These are phyloP conservation scores for Vitis amurensis DNA, from an alignment of 164 flowering plant species.

Conservation along the genomic window DNA sequence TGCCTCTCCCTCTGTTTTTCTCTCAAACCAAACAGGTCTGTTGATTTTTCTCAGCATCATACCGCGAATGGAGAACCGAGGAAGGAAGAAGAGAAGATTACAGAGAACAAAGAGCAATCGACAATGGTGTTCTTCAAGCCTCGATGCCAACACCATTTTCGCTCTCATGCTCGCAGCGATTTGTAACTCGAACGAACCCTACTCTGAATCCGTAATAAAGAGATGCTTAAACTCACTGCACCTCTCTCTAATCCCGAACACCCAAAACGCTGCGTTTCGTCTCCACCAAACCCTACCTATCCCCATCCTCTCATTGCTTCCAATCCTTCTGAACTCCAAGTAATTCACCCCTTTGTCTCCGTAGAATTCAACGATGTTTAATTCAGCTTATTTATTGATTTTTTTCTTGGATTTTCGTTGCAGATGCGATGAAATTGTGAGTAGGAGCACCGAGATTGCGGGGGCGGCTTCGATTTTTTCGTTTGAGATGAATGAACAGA, in stretches of 20 bases:
- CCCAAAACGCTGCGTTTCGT: neutral
- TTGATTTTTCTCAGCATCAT: too few relatives aligned
- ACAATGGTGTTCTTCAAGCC: too few relatives aligned
- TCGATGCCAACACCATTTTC: slow-evolving; percentile 17
- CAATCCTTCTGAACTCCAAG: slow-evolving; percentile 42
- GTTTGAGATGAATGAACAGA: slow-evolving; percentile 41
- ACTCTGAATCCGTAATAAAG: slow-evolving; percentile 21
- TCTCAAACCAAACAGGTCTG: too few relatives aligned
- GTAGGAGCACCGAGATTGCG: slow-evolving; percentile 37
- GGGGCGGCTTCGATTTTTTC: slow-evolving; percentile 52
- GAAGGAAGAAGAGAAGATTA: too few relatives aligned
- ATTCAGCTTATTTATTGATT: neutral
- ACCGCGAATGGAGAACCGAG: too few relatives aligned
- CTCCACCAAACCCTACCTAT: slow-evolving; percentile 7
- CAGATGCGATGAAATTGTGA: slow-evolving; percentile 28
- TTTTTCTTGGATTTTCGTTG: slow-evolving; percentile 3
- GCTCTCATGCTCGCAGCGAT: slow-evolving; percentile 43
- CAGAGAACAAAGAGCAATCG: too few relatives aligned
- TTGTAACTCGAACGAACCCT: slow-evolving; percentile 10
- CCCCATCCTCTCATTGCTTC: slow-evolving; percentile 43
- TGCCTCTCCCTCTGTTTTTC: too few relatives aligned
- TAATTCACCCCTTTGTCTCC: slow-evolving; percentile 5
- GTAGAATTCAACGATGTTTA: neutral
- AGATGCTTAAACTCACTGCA: slow-evolving; percentile 32
- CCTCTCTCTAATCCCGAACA: slow-evolving; percentile 21